Base-by-base conservation (phyloP, 352 stramenopile genomes). In the Phytophthora macrochlamydospora region DNA sequence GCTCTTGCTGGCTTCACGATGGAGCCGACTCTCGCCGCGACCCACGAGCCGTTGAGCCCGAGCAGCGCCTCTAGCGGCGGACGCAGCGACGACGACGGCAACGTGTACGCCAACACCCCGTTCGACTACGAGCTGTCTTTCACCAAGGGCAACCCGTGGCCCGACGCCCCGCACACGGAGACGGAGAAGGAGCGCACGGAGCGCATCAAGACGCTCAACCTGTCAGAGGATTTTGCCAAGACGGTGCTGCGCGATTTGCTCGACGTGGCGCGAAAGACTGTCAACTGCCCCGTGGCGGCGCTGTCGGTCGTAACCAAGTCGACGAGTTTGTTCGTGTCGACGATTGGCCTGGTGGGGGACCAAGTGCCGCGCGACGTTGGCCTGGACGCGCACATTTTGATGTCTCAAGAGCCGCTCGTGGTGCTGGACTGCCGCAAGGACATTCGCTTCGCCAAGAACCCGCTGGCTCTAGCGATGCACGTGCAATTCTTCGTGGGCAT, bases 401-500 rank as follows among this genome's bases (percentile, higher is more conserved):
- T 95, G 85, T 90, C 81, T 7, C 56, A 44, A 13, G 74, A 89
- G 30, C 85, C 85, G n/a, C 78, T 91, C 0, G 76, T 94, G 51
- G 69, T 94, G 40, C 73, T 94, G n/a, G 85, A 93, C 66, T 82
- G 74, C 24, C 76, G 83, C 7, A 77, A 80, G n/a, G 87, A 95
- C 69, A 77, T 90, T 45, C 84, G 85, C 14, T 93, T 92, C 56
- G 78, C 76, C 28, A 87, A 83, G 62, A 95, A 94, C 67, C 87
- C 86, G 45, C 58, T 95, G 28, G 85, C 90, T n/a, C 72, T 79
- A 14, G 77, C 82, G 13, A 75, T 92, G 56, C 74, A 88, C 38
- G 86, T 95, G 51, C 85, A 87, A 32, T 92, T 94, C 65, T 93
- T 93, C 69, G 75, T 94, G 40, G 83, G 78, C 12, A 56, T 95